phyloP scores from a whole-genome alignment of 306 rosid genomes.

The Abrus pulchellus region DNA sequence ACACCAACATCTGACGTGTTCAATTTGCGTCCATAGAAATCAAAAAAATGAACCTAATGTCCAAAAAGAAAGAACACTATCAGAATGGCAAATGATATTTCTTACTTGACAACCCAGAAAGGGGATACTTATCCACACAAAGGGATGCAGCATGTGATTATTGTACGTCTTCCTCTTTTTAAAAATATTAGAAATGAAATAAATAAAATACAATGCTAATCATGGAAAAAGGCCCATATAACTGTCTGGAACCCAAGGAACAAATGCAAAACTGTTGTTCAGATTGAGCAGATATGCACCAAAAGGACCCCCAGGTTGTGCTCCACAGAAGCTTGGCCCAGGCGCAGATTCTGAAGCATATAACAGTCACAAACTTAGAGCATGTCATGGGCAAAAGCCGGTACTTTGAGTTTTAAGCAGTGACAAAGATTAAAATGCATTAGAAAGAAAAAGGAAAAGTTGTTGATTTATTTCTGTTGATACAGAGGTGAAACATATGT shows the following conservation, averaged over 20 bases:
- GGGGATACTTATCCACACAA: slow-evolving; percentile 28
- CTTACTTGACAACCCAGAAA: slow-evolving; percentile 22
- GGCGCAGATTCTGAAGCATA: slow-evolving; percentile 67
- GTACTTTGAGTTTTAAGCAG: slow-evolving; percentile 33
- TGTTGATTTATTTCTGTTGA: slow-evolving; percentile 1
- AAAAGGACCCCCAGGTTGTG: slow-evolving; percentile 86
- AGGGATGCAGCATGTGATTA: slow-evolving; percentile 8
- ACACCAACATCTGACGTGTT: slow-evolving; percentile 96
- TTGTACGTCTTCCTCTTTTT: background rate
- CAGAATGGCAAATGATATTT: slow-evolving; percentile 21
- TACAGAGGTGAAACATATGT: slow-evolving; percentile 22
- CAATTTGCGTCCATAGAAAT: slow-evolving; percentile 91
- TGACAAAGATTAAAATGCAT: slow-evolving; percentile 9
- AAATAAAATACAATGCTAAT: slow-evolving; percentile 20
- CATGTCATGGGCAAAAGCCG: slow-evolving; percentile 19
- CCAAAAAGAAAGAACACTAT: slow-evolving; percentile 12
- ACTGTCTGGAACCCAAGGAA: slow-evolving; percentile 8
- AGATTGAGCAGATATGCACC: slow-evolving; percentile 65
- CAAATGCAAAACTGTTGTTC: slow-evolving; percentile 14
- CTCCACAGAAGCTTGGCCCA: slow-evolving; percentile 61
- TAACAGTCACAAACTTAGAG: slow-evolving; percentile 39
- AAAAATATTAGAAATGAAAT: background rate
- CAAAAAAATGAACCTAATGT: slow-evolving; percentile 84
- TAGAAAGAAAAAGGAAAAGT: background rate
- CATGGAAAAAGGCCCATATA: slow-evolving; percentile 15